phyloP scores from a whole-genome alignment of 805 yeast genomes.

The Myxozyma sirexii region DNA sequence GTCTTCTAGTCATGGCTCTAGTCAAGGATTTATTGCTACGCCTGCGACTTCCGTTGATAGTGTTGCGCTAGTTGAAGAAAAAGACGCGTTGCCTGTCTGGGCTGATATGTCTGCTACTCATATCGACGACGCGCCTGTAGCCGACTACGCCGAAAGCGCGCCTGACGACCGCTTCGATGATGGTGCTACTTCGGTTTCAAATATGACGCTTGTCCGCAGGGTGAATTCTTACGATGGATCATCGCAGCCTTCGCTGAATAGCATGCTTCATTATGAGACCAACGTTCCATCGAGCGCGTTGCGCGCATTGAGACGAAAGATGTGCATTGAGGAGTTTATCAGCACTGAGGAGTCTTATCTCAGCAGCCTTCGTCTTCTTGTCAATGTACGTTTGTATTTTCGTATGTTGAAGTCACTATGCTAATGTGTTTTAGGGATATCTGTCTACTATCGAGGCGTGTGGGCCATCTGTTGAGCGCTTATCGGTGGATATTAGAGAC shows the following conservation, averaged over 20 bases:
- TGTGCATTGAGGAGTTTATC: slow-evolving; percentile 31
- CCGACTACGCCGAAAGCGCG: neutral
- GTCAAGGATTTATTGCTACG: neutral
- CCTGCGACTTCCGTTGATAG: neutral
- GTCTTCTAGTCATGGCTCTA: neutral
- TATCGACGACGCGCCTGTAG: neutral
- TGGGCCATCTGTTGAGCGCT: slow-evolving; percentile 4
- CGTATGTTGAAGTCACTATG: neutral
- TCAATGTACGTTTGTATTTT: slow-evolving; percentile 10
- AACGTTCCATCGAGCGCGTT: slow-evolving; percentile 1
- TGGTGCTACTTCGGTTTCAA: slow-evolving; percentile 12
- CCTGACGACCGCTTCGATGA: neutral
- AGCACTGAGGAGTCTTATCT: slow-evolving; percentile 28
- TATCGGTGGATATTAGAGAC: slow-evolving; percentile 20
- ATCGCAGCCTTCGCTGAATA: slow-evolving; percentile 18
- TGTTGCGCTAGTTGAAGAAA: neutral
- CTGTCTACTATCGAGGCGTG: slow-evolving; percentile 26
- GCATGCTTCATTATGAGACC: slow-evolving; percentile 4
- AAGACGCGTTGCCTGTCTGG: too few species aligned
- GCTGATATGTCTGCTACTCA: neutral
- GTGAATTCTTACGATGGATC: slow-evolving; percentile 24
- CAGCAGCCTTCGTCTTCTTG: slow-evolving; percentile 25
- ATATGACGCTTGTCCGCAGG: slow-evolving; percentile 13
- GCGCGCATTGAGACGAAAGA: slow-evolving; percentile 23
- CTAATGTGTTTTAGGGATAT: slow-evolving; percentile 9